Evolutionary conservation across 352 stramenopile species (phyloP).

Genomic region (Phytophthora gonapodyides): DNA sequence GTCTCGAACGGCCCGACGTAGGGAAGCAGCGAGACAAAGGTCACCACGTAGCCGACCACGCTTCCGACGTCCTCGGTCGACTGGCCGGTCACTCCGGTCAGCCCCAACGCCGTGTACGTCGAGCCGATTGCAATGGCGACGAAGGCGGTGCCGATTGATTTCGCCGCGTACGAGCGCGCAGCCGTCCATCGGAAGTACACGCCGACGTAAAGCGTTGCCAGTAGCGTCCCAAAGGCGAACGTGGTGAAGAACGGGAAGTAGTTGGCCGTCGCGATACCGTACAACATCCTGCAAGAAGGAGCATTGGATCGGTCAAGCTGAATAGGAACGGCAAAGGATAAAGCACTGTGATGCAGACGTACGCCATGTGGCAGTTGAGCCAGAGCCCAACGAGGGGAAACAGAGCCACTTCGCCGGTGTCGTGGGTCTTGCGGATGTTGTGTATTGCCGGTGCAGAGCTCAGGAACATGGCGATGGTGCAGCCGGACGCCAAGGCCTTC

Average conservation of each 20-base stretch:
- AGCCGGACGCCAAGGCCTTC: slow-evolving; percentile 3
- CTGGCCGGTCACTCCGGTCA: slow-evolving; percentile 29
- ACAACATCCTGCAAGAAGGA: slow-evolving; percentile 31
- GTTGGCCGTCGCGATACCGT: slow-evolving; percentile 33
- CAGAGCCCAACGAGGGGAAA: slow-evolving; percentile 47
- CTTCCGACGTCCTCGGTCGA: slow-evolving; percentile 23
- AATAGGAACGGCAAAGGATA: slow-evolving; percentile 8
- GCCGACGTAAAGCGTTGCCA: slow-evolving; percentile 26
- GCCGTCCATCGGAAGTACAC: slow-evolving; percentile 40
- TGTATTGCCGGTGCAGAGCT: slow-evolving; percentile 43
- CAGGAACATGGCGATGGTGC: slow-evolving; percentile 33
- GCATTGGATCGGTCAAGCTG: slow-evolving; percentile 1
- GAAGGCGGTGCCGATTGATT: slow-evolving; percentile 24
- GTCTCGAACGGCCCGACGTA: slow-evolving; percentile 41
- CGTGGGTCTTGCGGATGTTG: slow-evolving; percentile 39
- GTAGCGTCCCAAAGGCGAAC: neutral
- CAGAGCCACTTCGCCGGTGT: slow-evolving; percentile 40
- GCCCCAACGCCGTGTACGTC: slow-evolving; percentile 28
- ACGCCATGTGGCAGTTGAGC: slow-evolving; percentile 46
- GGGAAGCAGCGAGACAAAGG: slow-evolving; percentile 36
- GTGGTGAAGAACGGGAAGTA: slow-evolving; percentile 33
- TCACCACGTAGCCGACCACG: slow-evolving; percentile 40
- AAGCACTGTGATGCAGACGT: slow-evolving; percentile 2
- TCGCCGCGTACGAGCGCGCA: slow-evolving; percentile 22
- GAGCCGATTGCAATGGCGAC: slow-evolving; percentile 15